Evolutionary conservation across 2,329 filamentous ascomycete genomes (phyloP).

Genomic region (Claviceps spartinae): DNA sequence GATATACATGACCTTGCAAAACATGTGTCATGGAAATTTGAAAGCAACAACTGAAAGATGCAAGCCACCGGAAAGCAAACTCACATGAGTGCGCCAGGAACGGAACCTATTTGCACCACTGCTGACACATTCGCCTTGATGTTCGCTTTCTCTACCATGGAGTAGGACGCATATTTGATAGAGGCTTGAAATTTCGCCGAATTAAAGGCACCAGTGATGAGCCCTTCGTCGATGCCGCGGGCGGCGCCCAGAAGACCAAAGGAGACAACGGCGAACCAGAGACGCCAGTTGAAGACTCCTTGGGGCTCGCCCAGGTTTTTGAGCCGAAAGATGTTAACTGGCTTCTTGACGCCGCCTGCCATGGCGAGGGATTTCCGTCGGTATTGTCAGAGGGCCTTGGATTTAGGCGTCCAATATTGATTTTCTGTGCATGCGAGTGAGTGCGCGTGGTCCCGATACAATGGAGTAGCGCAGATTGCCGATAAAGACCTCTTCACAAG

Average conservation of each 20-base stretch:
- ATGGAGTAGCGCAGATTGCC: too few relatives aligned
- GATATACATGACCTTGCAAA: too few relatives aligned
- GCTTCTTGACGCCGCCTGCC: slow-evolving; percentile 40
- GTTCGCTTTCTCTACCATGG: slow-evolving; percentile 42
- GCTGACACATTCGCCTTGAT: slow-evolving; percentile 65
- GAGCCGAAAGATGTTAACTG: slow-evolving; percentile 50
- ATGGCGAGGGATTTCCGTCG: slow-evolving; percentile 17
- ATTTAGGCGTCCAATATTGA: background rate
- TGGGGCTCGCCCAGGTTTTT: slow-evolving; percentile 52
- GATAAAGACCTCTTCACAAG: too few relatives aligned
- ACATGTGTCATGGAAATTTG: background rate
- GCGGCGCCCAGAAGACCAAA: slow-evolving; percentile 67
- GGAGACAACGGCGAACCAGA: slow-evolving; percentile 64
- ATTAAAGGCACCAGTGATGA: slow-evolving; percentile 60
- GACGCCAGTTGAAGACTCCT: slow-evolving; percentile 61
- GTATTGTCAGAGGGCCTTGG: background rate
- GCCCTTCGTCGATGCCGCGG: slow-evolving; percentile 66
- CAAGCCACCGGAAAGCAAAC: slow-evolving; percentile 3
- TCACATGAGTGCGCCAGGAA: slow-evolving; percentile 51
- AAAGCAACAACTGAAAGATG: background rate
- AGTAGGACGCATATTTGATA: slow-evolving; percentile 44
- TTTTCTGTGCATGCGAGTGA: too few relatives aligned
- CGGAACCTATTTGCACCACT: slow-evolving; percentile 70
- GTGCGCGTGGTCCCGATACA: too few relatives aligned
- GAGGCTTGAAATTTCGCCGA: slow-evolving; percentile 48